Percentiles rank a stretch among this genome's conserved stretches.
Conservation (phyloP, 495 filamentous ascomycete genomes). For the Lindgomyces ingoldianus region DNA sequence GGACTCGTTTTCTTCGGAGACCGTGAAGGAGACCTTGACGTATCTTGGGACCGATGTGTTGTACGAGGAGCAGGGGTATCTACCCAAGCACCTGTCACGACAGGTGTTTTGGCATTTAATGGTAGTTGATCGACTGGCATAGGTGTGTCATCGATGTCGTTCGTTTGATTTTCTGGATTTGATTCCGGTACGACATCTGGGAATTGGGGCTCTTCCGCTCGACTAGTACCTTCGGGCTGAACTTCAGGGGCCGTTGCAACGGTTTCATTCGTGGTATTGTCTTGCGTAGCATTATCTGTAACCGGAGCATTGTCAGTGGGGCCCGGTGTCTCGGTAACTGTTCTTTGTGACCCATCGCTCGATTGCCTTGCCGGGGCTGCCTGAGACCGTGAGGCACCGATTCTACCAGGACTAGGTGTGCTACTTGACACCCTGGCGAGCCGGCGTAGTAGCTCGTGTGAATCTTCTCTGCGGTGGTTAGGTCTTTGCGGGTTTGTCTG, state of each 20-base stretch:
- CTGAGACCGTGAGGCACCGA: constrained; percentile 6
- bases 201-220: not conserved
- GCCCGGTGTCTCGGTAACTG: not conserved
- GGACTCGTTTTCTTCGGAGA: constrained; percentile 28
- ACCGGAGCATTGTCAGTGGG: not conserved
- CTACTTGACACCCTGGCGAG: constrained; percentile 63
- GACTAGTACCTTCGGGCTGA: not conserved
- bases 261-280: not conserved
- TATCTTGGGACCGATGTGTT: not conserved
- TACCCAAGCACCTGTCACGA: constrained; percentile 52
- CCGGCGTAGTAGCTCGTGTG: constrained; percentile 64
- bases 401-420: constrained; percentile 43
- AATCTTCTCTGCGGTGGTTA: constrained; percentile 53
- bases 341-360: constrained; percentile 1
- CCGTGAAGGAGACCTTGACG: constrained; percentile 1
- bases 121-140: constrained; percentile 19
- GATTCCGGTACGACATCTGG: not conserved
- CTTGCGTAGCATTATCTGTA: not conserved
- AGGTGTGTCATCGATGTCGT: constrained; percentile 27
- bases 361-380: constrained; percentile 23
- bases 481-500: constrained; percentile 35
- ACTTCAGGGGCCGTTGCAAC: not conserved
- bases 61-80: constrained; percentile 44
- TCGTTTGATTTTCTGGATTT: not conserved
- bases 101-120: constrained; percentile 45